Conservation (phyloP, 75 land plant genomes). For the Pinus tabuliformis region DNA sequence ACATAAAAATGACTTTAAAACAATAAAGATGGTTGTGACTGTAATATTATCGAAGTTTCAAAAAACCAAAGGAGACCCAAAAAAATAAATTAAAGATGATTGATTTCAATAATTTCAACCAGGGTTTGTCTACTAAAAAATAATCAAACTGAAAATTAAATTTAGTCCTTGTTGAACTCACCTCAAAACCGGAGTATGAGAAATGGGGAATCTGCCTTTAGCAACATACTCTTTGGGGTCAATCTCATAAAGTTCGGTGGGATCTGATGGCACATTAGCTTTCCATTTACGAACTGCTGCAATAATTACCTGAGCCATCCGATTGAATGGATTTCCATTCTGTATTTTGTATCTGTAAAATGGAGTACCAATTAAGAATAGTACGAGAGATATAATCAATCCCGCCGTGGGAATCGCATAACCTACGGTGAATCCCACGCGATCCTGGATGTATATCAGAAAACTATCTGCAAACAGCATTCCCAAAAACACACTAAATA, state of each 20-base stretch:
- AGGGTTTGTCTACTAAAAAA: no score
- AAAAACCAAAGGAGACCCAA: no score
- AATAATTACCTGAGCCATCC: conserved; percentile 51
- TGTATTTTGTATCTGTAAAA: conserved; percentile 67
- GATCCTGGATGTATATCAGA: no score
- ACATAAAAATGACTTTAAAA: no score
- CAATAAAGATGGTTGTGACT: no score
- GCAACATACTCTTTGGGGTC: not conserved
- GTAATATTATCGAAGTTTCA: no score
- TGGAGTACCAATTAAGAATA: conserved; percentile 55
- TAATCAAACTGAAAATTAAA: no score
- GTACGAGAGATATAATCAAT: conserved; percentile 37
- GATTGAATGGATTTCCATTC: conserved; percentile 48
- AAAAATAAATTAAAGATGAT: no score
- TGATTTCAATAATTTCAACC: no score
- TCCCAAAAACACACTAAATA: conserved; percentile 77
- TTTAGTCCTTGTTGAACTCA: not conserved
- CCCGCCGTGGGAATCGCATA: conserved; percentile 65
- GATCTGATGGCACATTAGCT: conserved; percentile 28
- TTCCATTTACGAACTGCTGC: conserved; percentile 54
- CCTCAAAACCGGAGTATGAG: not conserved
- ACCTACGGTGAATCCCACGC: conserved; percentile 66
- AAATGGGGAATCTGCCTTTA: conserved; percentile 8
- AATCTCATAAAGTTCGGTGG: not conserved
- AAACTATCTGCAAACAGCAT: conserved; percentile 59